Percentiles rank a stretch among this genome's conserved stretches.
These are phyloP conservation scores for Penicillium sp. DNA, from an alignment of 2,329 filamentous ascomycete species.

Conservation along the genomic window DNA sequence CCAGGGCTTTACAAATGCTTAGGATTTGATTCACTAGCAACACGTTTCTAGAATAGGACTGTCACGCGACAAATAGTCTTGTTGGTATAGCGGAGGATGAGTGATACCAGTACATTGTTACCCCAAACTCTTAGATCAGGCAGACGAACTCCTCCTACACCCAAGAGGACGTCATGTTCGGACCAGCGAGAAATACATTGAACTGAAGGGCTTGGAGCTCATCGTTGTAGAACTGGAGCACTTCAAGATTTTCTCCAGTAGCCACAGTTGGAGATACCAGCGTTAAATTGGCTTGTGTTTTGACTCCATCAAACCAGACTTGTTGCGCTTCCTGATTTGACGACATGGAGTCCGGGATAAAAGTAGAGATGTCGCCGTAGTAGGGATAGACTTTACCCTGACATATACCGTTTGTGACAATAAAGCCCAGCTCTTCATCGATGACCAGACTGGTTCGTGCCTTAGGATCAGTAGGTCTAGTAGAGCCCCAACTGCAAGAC, in stretches of 20 bases:
- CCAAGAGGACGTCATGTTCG: conserved; percentile 5
- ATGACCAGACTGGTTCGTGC: conserved; percentile 3
- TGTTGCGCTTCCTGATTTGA: conserved; percentile 2
- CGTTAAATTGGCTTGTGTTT: neutral
- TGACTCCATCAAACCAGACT: conserved; percentile 1
- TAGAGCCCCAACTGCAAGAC: neutral
- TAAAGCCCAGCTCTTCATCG: conserved; percentile 6
- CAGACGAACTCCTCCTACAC: neutral
- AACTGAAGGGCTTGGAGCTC: conserved; percentile 6
- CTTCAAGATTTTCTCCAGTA: conserved; percentile 6
- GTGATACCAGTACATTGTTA: too few species aligned
- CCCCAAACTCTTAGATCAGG: too few species aligned
- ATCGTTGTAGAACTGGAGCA: conserved; percentile 6
- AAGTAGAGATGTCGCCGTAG: conserved; percentile 4
- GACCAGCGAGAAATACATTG: conserved; percentile 5
- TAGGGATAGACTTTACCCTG: conserved; percentile 6
- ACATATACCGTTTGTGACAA: conserved; percentile 3
- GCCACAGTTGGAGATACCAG: neutral
- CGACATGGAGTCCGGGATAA: conserved; percentile 5
- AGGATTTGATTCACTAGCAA: too few species aligned
- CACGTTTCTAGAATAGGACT: too few species aligned
- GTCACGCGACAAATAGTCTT: too few species aligned
- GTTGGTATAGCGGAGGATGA: too few species aligned
- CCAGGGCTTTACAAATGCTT: too few species aligned
- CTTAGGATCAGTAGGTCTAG: conserved; percentile 1